Base-by-base conservation (phyloP, 202 grass and related monocot species). In the Cymbopogon flexuosus region DNA sequence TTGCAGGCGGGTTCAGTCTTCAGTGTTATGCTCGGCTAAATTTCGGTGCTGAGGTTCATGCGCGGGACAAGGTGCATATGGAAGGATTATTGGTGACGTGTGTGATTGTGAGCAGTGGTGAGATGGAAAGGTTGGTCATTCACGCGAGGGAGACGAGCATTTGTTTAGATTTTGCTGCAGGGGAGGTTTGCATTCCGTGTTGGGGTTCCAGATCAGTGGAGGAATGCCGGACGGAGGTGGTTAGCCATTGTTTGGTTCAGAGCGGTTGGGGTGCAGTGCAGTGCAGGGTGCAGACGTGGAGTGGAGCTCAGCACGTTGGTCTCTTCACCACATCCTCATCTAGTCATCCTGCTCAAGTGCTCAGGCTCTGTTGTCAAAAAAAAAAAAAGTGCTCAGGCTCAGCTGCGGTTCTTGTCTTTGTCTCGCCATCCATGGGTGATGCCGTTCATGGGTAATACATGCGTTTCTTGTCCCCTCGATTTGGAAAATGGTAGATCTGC, bases 191-290 rank as follows among this genome's bases (percentile, higher is more conserved):
- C 35, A 66, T 65, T 73, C 23, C 64, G 69, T 43, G 31, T 46
- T 41, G 65, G 24, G 19, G 54, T 68, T 42, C 2, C 54, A 23
- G 19, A 23, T 23, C 18, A 14, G 72, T 33, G 40, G 10, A 66
- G 39, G 67, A 37, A 15, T 21, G 56, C 15, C 35, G 14, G 24
- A 72, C 52, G 21, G 22, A 37, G 39, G 84, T 85, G 72, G 90
- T 78, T 91, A 83, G 81, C 24, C 79, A 73, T 84, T 93, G 39
- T 88, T 83, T 96, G 33, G 81, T 10, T 52, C 69, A 18, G 54
- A 65, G n/a, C 70, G 45, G 89, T 86, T 88, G 37, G 37, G 49
- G 34, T 8, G 15, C 19, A 62, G 5, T 36, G 35, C 35, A 36
- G 37, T 6, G 16, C 15, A 63, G 6, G 24, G 57, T 54, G 52